Evolutionary conservation across 306 rosid genomes (phyloP), one percentile per base, ranked within the genome.

Genomic region (Morella rubra): DNA sequence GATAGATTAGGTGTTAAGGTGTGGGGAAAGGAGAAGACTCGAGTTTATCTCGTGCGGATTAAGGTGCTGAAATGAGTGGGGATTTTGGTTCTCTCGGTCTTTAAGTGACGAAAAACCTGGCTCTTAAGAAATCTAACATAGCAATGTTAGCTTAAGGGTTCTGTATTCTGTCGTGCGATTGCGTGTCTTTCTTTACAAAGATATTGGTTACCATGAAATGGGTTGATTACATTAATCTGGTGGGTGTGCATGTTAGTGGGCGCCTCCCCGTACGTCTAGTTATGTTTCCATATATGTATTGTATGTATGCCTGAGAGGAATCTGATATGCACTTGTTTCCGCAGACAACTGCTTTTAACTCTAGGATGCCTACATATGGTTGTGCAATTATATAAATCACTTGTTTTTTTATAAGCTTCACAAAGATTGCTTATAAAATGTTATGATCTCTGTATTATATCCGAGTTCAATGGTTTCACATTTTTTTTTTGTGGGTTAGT

Each of bases 401-500:
- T 37, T 40, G 15, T 37, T 32, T 61, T 62, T 19, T 5, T 62
- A 27, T 6, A 14, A 62, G 45, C n/a, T 62, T 62, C 44, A 14
- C 4, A 13, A n/a, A 32, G 1, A 20, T 24, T 11, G 3, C 40
- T 24, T 49, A 15, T 15, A 49, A 59, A 24, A 59, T 16, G 16
- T 59, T 24, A 20, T 22, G 7, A 59, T 59, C 7, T 37, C 65
- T 9, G 12, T 59, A 11, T 59, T 24, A 20, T 42, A 42, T 10
- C 15, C 6, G 50, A 3, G 11, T 60, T 49, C 71, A 40, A 59
- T 59, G 65, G 64, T 50, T 50, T 42, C 24, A 13, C 3, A 14
- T 1, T 69, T 22, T 51, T 70, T 49, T 16, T 7, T 76, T 80
- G 81, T 76, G 86, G 94, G 86, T 16, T 76, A 66, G 53, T 13